These are phyloP conservation scores for Casaregolazyma suthepensis DNA, from an alignment of 1,139 yeast species.

Conservation along the genomic window DNA sequence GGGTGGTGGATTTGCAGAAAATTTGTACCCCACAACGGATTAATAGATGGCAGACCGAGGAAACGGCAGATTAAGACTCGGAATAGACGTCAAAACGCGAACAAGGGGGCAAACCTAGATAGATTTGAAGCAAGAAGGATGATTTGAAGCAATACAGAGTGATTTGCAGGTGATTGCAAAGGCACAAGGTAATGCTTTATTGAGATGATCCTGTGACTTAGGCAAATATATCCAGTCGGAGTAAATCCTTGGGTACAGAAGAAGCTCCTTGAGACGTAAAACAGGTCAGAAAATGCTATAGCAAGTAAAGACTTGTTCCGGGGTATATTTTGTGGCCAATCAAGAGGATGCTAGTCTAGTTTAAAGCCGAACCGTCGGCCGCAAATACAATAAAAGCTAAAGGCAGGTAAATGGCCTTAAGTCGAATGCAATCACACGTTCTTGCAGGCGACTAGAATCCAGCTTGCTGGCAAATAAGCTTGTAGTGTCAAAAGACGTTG, in stretches of 20 bases:
- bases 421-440: neutral
- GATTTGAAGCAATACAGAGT: neutral
- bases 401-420: neutral
- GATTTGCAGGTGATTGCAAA: no score
- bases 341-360: no score
- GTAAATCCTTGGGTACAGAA: neutral
- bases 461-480: neutral
- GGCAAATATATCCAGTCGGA: neutral
- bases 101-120: neutral
- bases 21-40: neutral
- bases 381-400: neutral
- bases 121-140: neutral
- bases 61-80: neutral
- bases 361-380: neutral
- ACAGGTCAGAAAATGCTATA: neutral
- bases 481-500: neutral
- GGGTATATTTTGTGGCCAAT: neutral
- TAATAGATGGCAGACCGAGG: neutral
- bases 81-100: neutral
- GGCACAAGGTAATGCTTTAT: no score
- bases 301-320: neutral
- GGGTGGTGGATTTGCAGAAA: neutral
- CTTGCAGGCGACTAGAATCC: neutral
- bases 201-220: no score
- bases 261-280: neutral